Conservation (phyloP, 1,139 yeast species). For the Hemisphaericaspora xylofermentans region DNA sequence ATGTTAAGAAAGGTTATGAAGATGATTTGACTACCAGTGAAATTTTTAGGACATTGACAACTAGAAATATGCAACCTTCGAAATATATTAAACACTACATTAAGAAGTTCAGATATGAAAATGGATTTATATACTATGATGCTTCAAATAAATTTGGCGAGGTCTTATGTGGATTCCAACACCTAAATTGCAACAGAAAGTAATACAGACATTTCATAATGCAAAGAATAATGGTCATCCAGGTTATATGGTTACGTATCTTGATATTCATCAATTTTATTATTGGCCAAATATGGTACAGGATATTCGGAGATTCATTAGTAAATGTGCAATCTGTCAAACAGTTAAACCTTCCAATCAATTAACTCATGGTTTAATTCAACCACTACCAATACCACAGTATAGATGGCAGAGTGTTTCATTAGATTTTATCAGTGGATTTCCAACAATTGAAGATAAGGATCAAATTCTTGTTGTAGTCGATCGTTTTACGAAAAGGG, state of each 20-base stretch:
- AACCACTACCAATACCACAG: background rate
- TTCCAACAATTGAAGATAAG: background rate
- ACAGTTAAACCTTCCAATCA: background rate
- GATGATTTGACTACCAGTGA: background rate
- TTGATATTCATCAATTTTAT: background rate
- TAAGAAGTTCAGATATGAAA: background rate
- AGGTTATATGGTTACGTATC: background rate
- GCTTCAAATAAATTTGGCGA: background rate
- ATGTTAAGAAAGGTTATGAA: slow-evolving; percentile 1
- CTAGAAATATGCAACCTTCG: background rate
- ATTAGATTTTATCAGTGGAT: slow-evolving; percentile 3
- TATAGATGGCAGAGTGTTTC: slow-evolving; percentile 1
- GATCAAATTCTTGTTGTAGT: background rate
- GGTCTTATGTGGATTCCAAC: background rate
- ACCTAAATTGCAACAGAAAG: background rate
- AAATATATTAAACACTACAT: background rate
- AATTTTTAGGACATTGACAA: background rate
- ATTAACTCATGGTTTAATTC: background rate
- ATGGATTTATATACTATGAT: slow-evolving; percentile 1
- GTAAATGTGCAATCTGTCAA: slow-evolving; percentile 1
- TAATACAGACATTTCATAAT: background rate
- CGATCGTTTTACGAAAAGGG: slow-evolving; percentile 1
- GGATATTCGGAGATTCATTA: background rate
- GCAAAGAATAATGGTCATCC: background rate
- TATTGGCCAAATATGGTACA: background rate